phyloP scores from a whole-genome alignment of 331 rosid genomes.

The Pyrus hybrid region DNA sequence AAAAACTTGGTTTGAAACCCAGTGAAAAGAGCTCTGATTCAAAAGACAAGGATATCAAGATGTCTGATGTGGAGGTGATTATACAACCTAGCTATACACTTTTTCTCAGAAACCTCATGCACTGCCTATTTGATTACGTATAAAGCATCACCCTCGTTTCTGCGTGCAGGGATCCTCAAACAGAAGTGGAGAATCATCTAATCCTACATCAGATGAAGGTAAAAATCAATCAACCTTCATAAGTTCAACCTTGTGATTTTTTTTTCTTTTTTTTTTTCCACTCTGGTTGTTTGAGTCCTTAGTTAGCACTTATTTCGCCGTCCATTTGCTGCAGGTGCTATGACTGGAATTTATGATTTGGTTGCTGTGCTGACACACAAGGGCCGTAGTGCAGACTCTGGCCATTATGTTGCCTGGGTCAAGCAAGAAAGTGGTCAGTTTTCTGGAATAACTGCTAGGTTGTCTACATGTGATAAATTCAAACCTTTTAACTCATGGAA shows the following conservation, averaged over 20 bases:
- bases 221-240: not conserved
- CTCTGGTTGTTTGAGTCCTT: not conserved
- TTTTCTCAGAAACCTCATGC: not conserved
- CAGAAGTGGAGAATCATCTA: conserved; percentile 68
- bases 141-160: conserved; percentile 1
- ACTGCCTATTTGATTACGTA: not conserved
- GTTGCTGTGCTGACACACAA: conserved; percentile 98
- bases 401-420: conserved; percentile 97
- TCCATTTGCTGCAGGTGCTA: conserved; percentile 23
- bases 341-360: conserved; percentile 94
- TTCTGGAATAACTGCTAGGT: conserved; percentile 12
- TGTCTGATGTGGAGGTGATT: conserved; percentile 77
- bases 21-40: conserved; percentile 46
- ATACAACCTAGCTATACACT: conserved; percentile 7
- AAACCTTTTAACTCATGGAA: conserved; percentile 7
- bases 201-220: conserved; percentile 64
- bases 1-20: conserved; percentile 72
- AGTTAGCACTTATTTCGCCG: conserved; percentile 1
- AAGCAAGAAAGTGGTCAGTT: conserved; percentile 95
- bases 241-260: not conserved
- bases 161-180: conserved; percentile 64
- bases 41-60: conserved; percentile 60
- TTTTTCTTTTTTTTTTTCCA: not conserved
- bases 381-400: conserved; percentile 99
- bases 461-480: not conserved